phyloP scores from a whole-genome alignment of 306 rosid species.

The Sphenostylis stenocarpa region DNA sequence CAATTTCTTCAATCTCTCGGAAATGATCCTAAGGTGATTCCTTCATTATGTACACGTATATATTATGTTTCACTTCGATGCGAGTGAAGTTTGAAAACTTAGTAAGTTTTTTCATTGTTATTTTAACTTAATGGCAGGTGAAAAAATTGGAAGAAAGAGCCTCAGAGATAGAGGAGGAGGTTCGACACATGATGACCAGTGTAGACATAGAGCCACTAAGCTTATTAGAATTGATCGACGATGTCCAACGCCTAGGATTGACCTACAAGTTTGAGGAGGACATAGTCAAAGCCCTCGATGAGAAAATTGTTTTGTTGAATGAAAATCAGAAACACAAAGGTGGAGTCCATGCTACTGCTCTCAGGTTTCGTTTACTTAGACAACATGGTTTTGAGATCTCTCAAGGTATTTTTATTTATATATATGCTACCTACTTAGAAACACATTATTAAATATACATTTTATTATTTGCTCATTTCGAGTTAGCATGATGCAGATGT shows the following conservation, averaged over 20 bases:
- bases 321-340: background rate
- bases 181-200: slow-evolving; percentile 9
- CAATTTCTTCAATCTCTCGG: background rate
- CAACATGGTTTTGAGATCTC: slow-evolving; percentile 42
- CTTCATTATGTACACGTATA: no score
- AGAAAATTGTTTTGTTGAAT: background rate
- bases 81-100: no score
- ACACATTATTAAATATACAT: no score
- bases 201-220: background rate
- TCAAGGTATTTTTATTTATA: slow-evolving; percentile 38
- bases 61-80: no score
- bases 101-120: no score
- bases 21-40: background rate
- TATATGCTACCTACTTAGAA: background rate
- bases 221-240: slow-evolving; percentile 41
- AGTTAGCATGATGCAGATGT: slow-evolving; percentile 25
- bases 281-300: slow-evolving; percentile 7
- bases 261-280: slow-evolving; percentile 32
- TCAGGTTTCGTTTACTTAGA: slow-evolving; percentile 44
- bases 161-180: slow-evolving; percentile 24
- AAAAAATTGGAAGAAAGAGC: background rate
- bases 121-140: no score
- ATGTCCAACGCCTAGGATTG: slow-evolving; percentile 44
- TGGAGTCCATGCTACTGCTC: slow-evolving; percentile 36
- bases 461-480: no score